Percentiles rank a stretch among this genome's conserved stretches.
Evolutionary conservation across 139 green algal species (phyloP).

Genomic region (Picochlorum sp.): DNA sequence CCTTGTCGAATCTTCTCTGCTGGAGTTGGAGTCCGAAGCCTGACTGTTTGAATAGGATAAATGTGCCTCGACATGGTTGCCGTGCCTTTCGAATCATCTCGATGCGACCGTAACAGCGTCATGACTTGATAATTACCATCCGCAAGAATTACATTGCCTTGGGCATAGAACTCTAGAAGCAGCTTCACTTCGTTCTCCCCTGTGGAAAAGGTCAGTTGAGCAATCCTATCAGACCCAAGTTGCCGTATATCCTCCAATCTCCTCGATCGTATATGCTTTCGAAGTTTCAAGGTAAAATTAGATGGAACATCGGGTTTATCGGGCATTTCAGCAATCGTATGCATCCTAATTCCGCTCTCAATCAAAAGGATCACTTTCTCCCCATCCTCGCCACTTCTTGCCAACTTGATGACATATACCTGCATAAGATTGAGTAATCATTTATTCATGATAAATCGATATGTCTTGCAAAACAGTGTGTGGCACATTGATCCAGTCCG

Average conservation of each 20-base stretch:
- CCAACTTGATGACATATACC: slow-evolving; percentile 86
- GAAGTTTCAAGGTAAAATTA: slow-evolving; percentile 93
- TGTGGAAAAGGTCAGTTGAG: slow-evolving; percentile 86
- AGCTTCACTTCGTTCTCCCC: slow-evolving; percentile 77
- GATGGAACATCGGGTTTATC: slow-evolving; percentile 63
- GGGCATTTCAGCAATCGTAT: slow-evolving; percentile 69
- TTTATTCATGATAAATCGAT: background rate
- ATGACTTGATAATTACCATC: slow-evolving; percentile 83
- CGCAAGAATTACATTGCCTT: slow-evolving; percentile 92
- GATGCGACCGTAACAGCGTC: slow-evolving; percentile 83
- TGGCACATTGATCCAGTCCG: background rate
- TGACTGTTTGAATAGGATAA: slow-evolving; percentile 58
- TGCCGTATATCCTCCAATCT: slow-evolving; percentile 79
- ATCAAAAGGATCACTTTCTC: slow-evolving; percentile 89
- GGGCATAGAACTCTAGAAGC: slow-evolving; percentile 92
- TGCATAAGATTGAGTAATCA: background rate
- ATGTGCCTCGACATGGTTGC: slow-evolving; percentile 59
- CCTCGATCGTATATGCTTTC: slow-evolving; percentile 87
- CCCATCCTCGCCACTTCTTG: slow-evolving; percentile 72
- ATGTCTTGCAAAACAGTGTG: no score
- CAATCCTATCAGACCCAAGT: slow-evolving; percentile 87
- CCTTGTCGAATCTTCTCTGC: slow-evolving; percentile 1
- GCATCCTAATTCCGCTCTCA: slow-evolving; percentile 78
- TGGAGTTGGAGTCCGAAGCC: slow-evolving; percentile 11
- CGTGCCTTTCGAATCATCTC: slow-evolving; percentile 77